Conservation (phyloP, 164 flowering plant species). For the Sedum album region DNA sequence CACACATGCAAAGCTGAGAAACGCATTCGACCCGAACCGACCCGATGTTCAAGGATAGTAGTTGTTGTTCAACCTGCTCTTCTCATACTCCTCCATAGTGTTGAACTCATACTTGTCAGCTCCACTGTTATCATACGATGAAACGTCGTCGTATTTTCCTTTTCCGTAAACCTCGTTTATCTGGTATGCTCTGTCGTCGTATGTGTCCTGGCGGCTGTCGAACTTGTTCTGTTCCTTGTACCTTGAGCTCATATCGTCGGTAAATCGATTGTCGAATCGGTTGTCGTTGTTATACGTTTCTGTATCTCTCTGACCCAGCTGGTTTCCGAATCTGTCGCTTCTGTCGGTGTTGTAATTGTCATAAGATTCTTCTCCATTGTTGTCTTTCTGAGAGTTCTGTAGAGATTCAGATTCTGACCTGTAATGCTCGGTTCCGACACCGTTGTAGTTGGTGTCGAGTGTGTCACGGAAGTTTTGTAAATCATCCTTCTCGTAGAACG, state of each 20-base stretch:
- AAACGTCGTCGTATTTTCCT: neutral
- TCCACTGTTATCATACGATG: neutral
- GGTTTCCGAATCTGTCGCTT: neutral
- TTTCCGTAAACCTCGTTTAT: neutral
- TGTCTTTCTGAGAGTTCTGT: neutral
- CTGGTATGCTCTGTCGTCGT: neutral
- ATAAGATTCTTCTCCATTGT: neutral
- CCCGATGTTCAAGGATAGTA: neutral
- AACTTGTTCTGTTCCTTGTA: neutral
- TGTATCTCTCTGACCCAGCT: neutral
- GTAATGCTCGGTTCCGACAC: neutral
- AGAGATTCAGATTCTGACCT: neutral
- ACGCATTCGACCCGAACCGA: neutral
- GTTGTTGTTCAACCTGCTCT: neutral
- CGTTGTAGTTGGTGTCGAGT: neutral
- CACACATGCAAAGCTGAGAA: neutral
- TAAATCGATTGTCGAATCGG: neutral
- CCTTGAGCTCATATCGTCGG: neutral
- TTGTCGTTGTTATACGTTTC: neutral
- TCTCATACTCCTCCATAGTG: constrained; percentile 10
- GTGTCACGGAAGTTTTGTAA: neutral
- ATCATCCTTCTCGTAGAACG: neutral
- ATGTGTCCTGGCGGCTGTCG: neutral
- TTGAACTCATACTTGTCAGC: constrained; percentile 7
- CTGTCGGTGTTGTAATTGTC: neutral